A percentile compares a stretch with the other conserved stretches of the same genome.
phyloP scores from a whole-genome alignment of 139 green algal species.

The Auxenochlorella protothecoides region DNA sequence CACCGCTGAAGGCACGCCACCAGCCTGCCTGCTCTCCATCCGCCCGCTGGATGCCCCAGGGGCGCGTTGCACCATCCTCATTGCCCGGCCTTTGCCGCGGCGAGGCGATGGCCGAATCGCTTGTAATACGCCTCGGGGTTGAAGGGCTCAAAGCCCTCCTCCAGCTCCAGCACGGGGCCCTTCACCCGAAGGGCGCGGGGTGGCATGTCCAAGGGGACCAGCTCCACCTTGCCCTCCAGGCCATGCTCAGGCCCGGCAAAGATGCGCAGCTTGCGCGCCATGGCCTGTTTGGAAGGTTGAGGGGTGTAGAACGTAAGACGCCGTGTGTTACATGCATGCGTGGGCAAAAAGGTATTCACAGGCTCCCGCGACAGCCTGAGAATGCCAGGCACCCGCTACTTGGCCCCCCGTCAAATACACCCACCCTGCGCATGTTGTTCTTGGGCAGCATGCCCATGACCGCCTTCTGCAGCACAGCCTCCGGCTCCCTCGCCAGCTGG shows the following conservation, averaged over 20 bases:
- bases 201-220: conserved; percentile 49
- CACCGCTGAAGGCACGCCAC: too few species aligned
- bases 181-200: conserved; percentile 40
- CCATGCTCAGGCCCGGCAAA: conserved; percentile 60
- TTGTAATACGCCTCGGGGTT: conserved; percentile 51
- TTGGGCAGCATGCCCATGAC: conserved; percentile 86
- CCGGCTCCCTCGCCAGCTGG: conserved; percentile 48
- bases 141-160: conserved; percentile 57
- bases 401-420: not conserved
- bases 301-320: not conserved
- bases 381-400: not conserved
- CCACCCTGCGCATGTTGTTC: conserved; percentile 61
- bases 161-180: conserved; percentile 42
- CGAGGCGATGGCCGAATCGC: conserved; percentile 19
- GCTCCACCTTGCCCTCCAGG: conserved; percentile 41
- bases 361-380: not conserved
- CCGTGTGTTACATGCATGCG: too few species aligned
- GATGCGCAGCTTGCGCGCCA: conserved; percentile 71
- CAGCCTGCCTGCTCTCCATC: too few species aligned
- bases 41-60: too few species aligned
- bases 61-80: too few species aligned
- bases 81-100: too few species aligned
- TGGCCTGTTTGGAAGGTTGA: conserved; percentile 9
- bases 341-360: too few species aligned
- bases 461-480: conserved; percentile 49